Conservation (phyloP, 352 stramenopile species). For the Saprolegnia parasitica region DNA sequence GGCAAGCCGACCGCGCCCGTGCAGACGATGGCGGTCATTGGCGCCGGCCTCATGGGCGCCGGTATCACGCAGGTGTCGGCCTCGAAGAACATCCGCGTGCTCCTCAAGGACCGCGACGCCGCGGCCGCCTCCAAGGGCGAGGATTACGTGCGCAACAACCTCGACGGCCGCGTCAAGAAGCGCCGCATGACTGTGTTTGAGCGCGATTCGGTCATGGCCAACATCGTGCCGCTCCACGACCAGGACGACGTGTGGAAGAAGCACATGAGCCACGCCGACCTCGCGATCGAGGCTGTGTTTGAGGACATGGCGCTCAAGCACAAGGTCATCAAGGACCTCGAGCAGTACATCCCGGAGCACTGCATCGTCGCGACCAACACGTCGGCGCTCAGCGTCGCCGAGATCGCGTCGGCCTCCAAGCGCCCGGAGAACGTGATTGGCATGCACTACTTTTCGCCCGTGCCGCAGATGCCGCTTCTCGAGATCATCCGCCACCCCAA, state of each 20-base stretch:
- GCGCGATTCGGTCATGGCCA: conserved; percentile 86
- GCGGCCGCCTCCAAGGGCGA: conserved; percentile 74
- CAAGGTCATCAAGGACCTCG: conserved; percentile 91
- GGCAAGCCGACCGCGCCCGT: conserved; percentile 80
- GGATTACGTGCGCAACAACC: conserved; percentile 92
- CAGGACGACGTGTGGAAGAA: conserved; percentile 87
- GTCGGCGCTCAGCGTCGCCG: conserved; percentile 93
- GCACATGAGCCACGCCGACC: conserved; percentile 91
- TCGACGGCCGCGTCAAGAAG: conserved; percentile 94
- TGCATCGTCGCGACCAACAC: conserved; percentile 98
- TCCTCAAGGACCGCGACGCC: conserved; percentile 95
- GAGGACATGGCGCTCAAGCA: conserved; percentile 97
- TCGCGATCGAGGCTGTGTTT: conserved; percentile 98
- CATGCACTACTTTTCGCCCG: conserved; percentile 99
- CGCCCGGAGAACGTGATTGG: conserved; percentile 91
- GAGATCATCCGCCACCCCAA: conserved; percentile 97
- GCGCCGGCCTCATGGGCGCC: conserved; percentile 97
- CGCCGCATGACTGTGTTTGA: conserved; percentile 91
- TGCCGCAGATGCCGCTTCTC: conserved; percentile 96
- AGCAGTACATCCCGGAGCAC: conserved; percentile 89
- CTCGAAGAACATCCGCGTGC: conserved; percentile 91
- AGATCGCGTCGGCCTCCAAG: conserved; percentile 87
- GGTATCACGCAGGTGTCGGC: conserved; percentile 96
- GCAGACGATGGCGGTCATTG: conserved; percentile 94
- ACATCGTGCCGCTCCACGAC: conserved; percentile 91